These are phyloP conservation scores for Dendrobium huoshanense DNA, from an alignment of 106 monocot species.

Conservation along the genomic window DNA sequence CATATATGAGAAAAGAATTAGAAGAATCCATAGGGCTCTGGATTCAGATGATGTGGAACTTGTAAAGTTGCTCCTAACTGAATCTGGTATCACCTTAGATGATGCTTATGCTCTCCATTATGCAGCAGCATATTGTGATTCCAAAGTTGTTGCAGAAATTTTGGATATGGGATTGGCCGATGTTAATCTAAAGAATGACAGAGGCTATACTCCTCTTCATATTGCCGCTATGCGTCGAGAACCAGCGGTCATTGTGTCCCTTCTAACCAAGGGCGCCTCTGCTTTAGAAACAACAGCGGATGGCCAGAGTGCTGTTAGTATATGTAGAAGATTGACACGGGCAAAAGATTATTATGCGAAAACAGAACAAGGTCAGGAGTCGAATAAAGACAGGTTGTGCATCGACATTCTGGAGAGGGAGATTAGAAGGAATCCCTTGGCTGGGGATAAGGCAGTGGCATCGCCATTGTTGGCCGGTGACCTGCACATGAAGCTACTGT, in stretches of 20 bases:
- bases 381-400: constrained; percentile 79
- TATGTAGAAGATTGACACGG: constrained; percentile 76
- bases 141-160: constrained; percentile 82
- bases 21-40: constrained; percentile 71
- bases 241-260: constrained; percentile 67
- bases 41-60: constrained; percentile 95
- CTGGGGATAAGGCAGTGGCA: constrained; percentile 39
- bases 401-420: constrained; percentile 84
- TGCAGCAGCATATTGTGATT: constrained; percentile 81
- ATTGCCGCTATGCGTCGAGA: constrained; percentile 80
- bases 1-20: constrained; percentile 46
- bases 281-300: constrained; percentile 48
- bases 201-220: constrained; percentile 85
- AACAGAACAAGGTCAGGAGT: constrained; percentile 66
- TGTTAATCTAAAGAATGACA: constrained; percentile 74
- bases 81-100: constrained; percentile 71
- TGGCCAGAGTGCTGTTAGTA: constrained; percentile 61
- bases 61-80: constrained; percentile 76
- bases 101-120: constrained; percentile 81
- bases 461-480: constrained; percentile 65
- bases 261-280: constrained; percentile 70
- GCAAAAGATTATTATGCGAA: constrained; percentile 62
- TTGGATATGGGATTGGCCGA: constrained; percentile 45
- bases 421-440: constrained; percentile 50
- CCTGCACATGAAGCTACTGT: constrained; percentile 73